Conservation (phyloP, 371 early-diverging fungal genomes). For the Globomyces sp. region DNA sequence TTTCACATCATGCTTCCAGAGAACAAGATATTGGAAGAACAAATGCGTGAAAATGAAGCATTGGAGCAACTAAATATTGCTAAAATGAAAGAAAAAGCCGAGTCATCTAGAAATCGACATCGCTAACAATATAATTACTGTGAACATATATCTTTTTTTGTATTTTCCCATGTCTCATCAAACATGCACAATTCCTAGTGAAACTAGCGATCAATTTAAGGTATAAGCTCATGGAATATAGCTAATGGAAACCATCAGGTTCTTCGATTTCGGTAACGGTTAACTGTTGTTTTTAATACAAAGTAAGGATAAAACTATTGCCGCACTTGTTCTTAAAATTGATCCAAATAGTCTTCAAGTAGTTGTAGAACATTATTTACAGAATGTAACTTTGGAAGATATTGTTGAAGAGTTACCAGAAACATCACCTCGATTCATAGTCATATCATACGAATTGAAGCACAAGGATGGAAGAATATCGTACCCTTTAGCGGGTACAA, state of each 20-base stretch:
- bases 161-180: conserved; percentile 18
- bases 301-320: conserved; percentile 33
- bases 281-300: not conserved
- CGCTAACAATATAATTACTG: conserved; percentile 2
- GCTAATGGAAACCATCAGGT: not conserved
- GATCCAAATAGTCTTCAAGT: conserved; percentile 25
- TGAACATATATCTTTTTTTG: not conserved
- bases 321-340: conserved; percentile 33
- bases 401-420: conserved; percentile 39
- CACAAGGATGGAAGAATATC: conserved; percentile 38
- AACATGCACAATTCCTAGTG: conserved; percentile 12
- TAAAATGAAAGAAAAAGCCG: conserved; percentile 3
- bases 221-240: not conserved
- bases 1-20: conserved; percentile 16
- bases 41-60: conserved; percentile 22
- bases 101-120: not conserved
- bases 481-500: conserved; percentile 37
- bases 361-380: conserved; percentile 18
- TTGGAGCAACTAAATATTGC: not conserved
- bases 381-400: conserved; percentile 19
- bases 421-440: conserved; percentile 36
- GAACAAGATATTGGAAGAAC: conserved; percentile 12
- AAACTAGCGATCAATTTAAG: conserved; percentile 10
- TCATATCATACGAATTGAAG: conserved; percentile 33
- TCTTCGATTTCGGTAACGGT: conserved; percentile 6